Base-by-base conservation (phyloP, 208 protist genomes). In the Strigomonas galati region DNA sequence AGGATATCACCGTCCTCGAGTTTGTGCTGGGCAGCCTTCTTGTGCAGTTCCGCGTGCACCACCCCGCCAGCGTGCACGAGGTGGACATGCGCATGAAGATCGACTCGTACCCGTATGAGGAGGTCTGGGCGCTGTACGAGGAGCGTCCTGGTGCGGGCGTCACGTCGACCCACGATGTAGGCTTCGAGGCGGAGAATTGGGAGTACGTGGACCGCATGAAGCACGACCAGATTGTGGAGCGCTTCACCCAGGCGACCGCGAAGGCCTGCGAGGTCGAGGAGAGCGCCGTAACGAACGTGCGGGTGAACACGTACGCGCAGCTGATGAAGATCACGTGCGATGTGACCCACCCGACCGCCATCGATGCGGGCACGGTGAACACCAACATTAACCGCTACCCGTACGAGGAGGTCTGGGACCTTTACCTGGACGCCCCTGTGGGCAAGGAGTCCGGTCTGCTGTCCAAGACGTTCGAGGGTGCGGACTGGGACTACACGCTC, bases 401-500 rank as follows among this genome's bases (percentile, higher is more conserved):
- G 12, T 81, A 75, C 55, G 48, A 62, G 24, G 75, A 72, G 60
- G 64, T 82, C 23, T 82, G 76, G 76, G 44, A 24, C 15, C 71
- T 82, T 1, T 82, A 82, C 62, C 57, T 74, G 37, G 48, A 66
- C 48, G 64, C 23, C 26, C 55, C 65, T 37, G 35, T 54, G 26
- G 71, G 67, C 26, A 15, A 21, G 24, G 60, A 67, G 58, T 73
- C 71, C 23, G 62, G 53, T 12, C 19, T 60, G 35, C 30, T 74
- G 23, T 71, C 64, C 21, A 71, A 70, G 19, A 63, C 44, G 48
- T 81, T 76, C 53, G 70, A 81, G 10, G 75, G 75, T 27, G 64
- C 65, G 21, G 57, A 80, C 69, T 80, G 74, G 74, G 74, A 80
- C 49, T 76, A 76, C 60, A 57, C 65, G 2, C 27, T 81, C 14